phyloP scores from a whole-genome alignment of 306 rosid genomes.

The Ceratonia siliqua region DNA sequence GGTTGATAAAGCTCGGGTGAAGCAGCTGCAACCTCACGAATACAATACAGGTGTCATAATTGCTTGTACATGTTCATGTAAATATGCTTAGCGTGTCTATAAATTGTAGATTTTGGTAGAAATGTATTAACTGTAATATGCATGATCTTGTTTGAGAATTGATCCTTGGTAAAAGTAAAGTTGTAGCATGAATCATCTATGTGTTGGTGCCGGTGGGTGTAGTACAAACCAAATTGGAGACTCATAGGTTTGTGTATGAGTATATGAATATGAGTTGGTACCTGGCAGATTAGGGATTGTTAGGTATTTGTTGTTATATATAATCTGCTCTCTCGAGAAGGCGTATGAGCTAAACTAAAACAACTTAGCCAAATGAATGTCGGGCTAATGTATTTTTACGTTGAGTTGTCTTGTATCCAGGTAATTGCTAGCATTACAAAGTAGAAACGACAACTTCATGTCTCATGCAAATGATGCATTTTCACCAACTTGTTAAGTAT shows the following conservation, averaged over 20 bases:
- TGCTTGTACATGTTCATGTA: neutral
- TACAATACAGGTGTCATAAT: slow-evolving; percentile 64
- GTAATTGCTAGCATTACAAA: neutral
- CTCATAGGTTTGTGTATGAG: neutral
- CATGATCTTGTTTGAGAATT: neutral
- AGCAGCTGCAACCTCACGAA: slow-evolving; percentile 95
- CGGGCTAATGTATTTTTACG: neutral
- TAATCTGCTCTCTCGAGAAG: neutral
- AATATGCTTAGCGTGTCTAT: neutral
- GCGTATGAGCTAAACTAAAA: neutral
- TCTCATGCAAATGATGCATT: neutral
- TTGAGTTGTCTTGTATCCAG: neutral
- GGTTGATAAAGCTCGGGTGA: slow-evolving; percentile 93
- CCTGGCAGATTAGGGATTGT: neutral
- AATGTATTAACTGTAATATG: neutral
- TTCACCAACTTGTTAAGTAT: neutral
- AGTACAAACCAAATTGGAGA: neutral
- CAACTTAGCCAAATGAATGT: too few species aligned
- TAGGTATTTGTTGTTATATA: neutral
- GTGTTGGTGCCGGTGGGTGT: neutral
- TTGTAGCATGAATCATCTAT: neutral
- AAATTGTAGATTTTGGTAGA: neutral
- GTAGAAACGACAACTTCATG: neutral
- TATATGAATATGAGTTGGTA: neutral
- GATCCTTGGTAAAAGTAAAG: neutral